A percentile compares a stretch with the other conserved stretches of the same genome.
phyloP scores from a whole-genome alignment of 345 rosid genomes.

The Syzygium aqueum region DNA sequence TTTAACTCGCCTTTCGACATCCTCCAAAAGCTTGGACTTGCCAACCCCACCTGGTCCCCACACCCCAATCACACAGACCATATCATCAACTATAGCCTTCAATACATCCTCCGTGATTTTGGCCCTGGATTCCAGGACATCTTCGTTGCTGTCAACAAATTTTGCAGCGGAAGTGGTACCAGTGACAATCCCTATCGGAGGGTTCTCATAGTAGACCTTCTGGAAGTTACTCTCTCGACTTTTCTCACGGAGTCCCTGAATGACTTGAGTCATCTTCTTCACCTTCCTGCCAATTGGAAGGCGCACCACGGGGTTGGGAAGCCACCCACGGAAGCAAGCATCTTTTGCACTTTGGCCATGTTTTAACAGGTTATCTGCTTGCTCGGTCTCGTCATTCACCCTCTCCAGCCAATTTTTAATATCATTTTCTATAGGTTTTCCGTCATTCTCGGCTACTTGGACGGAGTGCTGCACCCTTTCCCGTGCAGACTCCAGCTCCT shows the following conservation, averaged over 20 bases:
- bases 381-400: fast-evolving
- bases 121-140: background rate
- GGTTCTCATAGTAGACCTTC: background rate
- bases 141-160: background rate
- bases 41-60: background rate
- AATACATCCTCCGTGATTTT: background rate
- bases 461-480: background rate
- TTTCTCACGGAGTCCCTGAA: background rate
- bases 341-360: fast-evolving
- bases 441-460: fast-evolving
- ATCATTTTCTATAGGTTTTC: background rate
- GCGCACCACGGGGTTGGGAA: background rate
- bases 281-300: background rate
- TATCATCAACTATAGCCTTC: background rate
- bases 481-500: fast-evolving
- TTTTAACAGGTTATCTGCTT: fast-evolving
- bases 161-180: background rate
- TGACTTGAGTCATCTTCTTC: background rate
- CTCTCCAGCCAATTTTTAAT: fast-evolving
- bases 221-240: too few species aligned
- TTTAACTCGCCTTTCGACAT: background rate
- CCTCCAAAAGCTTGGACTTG: background rate
- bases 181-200: background rate
- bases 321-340: background rate
- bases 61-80: background rate